These are phyloP conservation scores for Lasiodiplodia sp. DNA, from an alignment of 2,329 filamentous ascomycete genomes.

Conservation along the genomic window DNA sequence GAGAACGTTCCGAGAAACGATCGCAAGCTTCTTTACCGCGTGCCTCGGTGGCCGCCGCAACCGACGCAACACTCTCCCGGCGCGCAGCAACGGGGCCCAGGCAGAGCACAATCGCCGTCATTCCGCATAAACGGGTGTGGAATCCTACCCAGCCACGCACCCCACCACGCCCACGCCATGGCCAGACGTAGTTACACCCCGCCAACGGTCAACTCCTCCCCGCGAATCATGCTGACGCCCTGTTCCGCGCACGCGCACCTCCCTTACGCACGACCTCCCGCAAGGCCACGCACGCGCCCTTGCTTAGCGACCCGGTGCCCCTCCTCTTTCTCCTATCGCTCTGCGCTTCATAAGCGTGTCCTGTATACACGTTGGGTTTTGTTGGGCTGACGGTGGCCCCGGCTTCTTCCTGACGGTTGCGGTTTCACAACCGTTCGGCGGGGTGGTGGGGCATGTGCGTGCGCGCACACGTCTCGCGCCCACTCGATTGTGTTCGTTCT, in stretches of 20 bases:
- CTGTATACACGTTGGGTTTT: background rate
- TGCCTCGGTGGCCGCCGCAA: slow-evolving; percentile 26
- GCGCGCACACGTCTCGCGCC: background rate
- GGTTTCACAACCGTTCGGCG: background rate
- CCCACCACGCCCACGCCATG: background rate
- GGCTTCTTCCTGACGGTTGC: background rate
- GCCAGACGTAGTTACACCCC: slow-evolving; percentile 14
- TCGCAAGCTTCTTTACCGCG: slow-evolving; percentile 29
- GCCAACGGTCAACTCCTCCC: background rate
- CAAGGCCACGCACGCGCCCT: background rate
- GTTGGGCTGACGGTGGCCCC: background rate
- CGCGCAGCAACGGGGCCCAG: background rate
- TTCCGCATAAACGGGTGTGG: slow-evolving; percentile 15
- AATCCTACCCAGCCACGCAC: slow-evolving; percentile 17
- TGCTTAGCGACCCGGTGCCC: background rate
- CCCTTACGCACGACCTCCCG: slow-evolving; percentile 5
- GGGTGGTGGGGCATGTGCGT: background rate
- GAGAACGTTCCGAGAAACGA: slow-evolving; percentile 25
- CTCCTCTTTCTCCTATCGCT: background rate
- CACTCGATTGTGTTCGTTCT: background rate
- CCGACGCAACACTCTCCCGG: slow-evolving; percentile 5
- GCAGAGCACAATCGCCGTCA: slow-evolving; percentile 12
- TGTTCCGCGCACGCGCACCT: background rate
- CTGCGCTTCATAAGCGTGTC: background rate
- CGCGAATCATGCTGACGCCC: background rate